Base-by-base conservation (phyloP, 2,329 filamentous ascomycete genomes). In the Xenosphaeropsis pyriputrescens region DNA sequence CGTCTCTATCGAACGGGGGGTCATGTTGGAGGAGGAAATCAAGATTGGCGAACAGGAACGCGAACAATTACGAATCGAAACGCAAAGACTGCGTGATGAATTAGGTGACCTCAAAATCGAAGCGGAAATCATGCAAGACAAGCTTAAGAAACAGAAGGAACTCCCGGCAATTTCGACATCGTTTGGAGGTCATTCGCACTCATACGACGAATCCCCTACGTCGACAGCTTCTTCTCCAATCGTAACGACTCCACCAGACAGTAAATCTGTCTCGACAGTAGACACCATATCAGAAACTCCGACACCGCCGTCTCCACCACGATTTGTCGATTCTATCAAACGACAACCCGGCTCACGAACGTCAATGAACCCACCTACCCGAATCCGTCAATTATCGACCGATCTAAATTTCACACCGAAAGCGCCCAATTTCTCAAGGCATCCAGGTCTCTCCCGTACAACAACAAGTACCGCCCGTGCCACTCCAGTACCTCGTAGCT, bases 1-100 rank as follows among this genome's bases (percentile, higher is more conserved):
- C 57, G 75, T 93, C 40, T 76, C 88, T 4, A 93, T 98, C 49
- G 91, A 98, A 62, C 72, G 89, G 38, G 78, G 72, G 8, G 91
- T 98, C 18, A 75, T 98, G 70, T 73, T 95, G 62, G 91, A 98
- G 56, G 88, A 95, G 57, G 91, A 96, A 58, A 82, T 96, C 52
- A 89, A 81, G 60, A 72, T 75, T 33, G 85, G 85, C 34, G 91
- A 98, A 54, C 83, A 93, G 60, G 91, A 98, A 59, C 76, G 91
- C 52, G 91, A 98, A 58, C 62, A 66, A 6, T 65, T 98, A 43
- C 77, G 91, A 36, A 95, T 98, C 50, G 88, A 96, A 51, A 75
- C 81, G 8, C 91, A 98, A 60, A 73, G 89, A 36, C 64, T 96
- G 43, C 78, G 85, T 30, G 88, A 95, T 52, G 91, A 98, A 57